Conservation (phyloP, 1,284 basidiomycete genomes). For the Cryptococcus sp. region DNA sequence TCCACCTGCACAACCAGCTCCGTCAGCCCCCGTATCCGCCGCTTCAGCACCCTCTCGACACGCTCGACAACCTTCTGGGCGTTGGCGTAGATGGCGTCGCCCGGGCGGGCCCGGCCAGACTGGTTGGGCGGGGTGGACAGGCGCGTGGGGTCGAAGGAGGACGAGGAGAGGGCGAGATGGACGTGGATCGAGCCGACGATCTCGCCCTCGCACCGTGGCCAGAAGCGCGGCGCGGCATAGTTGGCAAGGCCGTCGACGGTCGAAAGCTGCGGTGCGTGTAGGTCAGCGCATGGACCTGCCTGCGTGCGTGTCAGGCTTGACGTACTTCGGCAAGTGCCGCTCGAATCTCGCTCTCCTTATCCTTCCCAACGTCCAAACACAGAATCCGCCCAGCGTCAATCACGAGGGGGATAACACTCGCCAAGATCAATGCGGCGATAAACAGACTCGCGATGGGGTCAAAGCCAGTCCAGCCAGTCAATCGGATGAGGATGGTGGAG, state of each 20-base stretch:
- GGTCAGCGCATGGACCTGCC: neutral
- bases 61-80: constrained; percentile 68
- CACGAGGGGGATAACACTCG: constrained; percentile 90
- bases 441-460: constrained; percentile 97
- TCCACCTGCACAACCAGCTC: constrained; percentile 85
- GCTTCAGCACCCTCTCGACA: constrained; percentile 68
- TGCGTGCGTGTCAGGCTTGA: constrained; percentile 1
- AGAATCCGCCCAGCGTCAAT: constrained; percentile 88
- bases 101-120: neutral
- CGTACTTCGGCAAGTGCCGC: constrained; percentile 73
- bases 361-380: constrained; percentile 73
- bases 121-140: constrained; percentile 39
- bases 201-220: constrained; percentile 87
- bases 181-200: constrained; percentile 88
- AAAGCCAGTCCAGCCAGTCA: constrained; percentile 99
- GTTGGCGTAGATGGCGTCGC: constrained; percentile 57
- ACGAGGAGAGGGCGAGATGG: constrained; percentile 60
- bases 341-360: constrained; percentile 64
- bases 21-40: constrained; percentile 70
- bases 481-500: constrained; percentile 90
- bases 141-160: constrained; percentile 58
- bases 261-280: constrained; percentile 52
- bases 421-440: constrained; percentile 92
- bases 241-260: constrained; percentile 73
- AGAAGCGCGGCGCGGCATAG: constrained; percentile 81